phyloP scores from a whole-genome alignment of 2,329 filamentous ascomycete species.

The Xylariaceae sp. region DNA sequence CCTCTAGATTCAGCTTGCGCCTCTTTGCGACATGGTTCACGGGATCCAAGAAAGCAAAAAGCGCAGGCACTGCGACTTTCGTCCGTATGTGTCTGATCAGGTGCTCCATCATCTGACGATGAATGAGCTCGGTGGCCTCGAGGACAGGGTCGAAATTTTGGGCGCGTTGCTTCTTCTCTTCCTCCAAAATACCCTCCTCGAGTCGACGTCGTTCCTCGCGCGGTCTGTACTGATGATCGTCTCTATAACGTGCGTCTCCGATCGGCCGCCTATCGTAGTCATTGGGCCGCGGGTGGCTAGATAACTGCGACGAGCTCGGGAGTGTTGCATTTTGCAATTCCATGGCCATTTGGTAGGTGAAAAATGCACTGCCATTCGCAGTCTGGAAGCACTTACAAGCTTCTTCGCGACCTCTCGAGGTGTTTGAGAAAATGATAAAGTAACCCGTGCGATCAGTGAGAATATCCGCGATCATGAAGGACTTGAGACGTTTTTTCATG shows the following conservation, averaged over 20 bases:
- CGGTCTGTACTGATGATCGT: slow-evolving; percentile 59
- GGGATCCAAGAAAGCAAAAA: slow-evolving; percentile 80
- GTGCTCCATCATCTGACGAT: slow-evolving; percentile 77
- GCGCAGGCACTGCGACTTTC: slow-evolving; percentile 73
- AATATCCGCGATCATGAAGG: slow-evolving; percentile 75
- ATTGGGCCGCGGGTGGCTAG: slow-evolving; percentile 22
- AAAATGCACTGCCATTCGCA: slow-evolving; percentile 77
- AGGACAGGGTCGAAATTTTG: slow-evolving; percentile 84
- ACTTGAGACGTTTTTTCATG: slow-evolving; percentile 82
- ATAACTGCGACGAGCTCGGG: slow-evolving; percentile 30
- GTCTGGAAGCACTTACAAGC: slow-evolving; percentile 72
- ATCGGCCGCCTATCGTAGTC: slow-evolving; percentile 28
- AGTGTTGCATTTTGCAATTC: slow-evolving; percentile 55
- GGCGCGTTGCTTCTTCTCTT: slow-evolving; percentile 83
- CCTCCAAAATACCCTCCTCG: slow-evolving; percentile 75
- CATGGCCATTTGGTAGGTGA: slow-evolving; percentile 91
- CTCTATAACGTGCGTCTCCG: slow-evolving; percentile 50
- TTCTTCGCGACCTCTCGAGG: slow-evolving; percentile 68
- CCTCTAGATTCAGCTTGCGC: slow-evolving; percentile 59
- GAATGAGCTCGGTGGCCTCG: slow-evolving; percentile 74
- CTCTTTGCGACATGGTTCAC: slow-evolving; percentile 74
- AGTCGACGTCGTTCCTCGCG: slow-evolving; percentile 68
- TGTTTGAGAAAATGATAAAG: slow-evolving; percentile 84
- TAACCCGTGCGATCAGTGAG: slow-evolving; percentile 82
- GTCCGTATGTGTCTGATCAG: slow-evolving; percentile 84